phyloP scores from a whole-genome alignment of 2,329 filamentous ascomycete species.

The Penicillium brasilianum region DNA sequence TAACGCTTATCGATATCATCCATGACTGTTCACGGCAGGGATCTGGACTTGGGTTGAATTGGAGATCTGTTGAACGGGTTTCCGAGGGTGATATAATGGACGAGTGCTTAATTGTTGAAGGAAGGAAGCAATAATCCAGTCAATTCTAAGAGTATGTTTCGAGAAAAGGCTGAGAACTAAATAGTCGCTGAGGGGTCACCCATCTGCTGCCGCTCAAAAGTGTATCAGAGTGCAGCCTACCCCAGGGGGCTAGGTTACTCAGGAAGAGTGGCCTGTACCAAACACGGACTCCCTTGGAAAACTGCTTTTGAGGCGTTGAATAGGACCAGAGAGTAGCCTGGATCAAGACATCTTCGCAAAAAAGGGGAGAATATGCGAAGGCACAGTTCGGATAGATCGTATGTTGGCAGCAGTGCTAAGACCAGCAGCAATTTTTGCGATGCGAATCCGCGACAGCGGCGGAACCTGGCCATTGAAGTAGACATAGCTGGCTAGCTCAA shows the following conservation, averaged over 20 bases:
- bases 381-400: background rate
- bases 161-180: background rate
- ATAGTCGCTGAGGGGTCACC: background rate
- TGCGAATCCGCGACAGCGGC: constrained; percentile 3
- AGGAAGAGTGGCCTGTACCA: constrained; percentile 4
- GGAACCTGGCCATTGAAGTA: constrained; percentile 25
- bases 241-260: constrained; percentile 3
- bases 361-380: background rate
- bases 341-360: constrained; percentile 13
- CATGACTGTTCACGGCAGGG: background rate
- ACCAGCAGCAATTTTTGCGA: background rate
- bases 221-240: background rate
- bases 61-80: background rate
- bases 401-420: background rate
- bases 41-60: constrained; percentile 2
- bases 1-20: constrained; percentile 21
- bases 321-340: constrained; percentile 10
- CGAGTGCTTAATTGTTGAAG: background rate
- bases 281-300: background rate
- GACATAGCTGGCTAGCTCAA: background rate
- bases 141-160: background rate
- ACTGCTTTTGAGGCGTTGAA: constrained; percentile 1
- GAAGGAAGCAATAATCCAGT: background rate
- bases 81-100: background rate
- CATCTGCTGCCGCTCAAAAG: background rate